Evolutionary conservation across 306 rosid species (phyloP), one percentile per base, ranked within the genome.

Genomic region (Quercus mongolica): DNA sequence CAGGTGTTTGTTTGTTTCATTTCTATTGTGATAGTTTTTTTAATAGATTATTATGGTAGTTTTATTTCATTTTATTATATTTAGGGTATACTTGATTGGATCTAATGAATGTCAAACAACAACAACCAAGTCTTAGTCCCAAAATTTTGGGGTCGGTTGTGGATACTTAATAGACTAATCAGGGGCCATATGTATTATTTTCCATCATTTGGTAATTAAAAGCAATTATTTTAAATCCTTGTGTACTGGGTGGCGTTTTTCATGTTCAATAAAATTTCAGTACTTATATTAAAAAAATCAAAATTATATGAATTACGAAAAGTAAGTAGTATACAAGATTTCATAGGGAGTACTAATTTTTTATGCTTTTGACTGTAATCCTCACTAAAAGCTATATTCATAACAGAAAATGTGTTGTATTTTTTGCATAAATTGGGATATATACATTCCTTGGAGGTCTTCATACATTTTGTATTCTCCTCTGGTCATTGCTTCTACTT

Each of bases 1-100:
- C 80, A 81, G 80, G 84, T 76, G 54, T 23, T 26, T 20, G 2
- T 63, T 23, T n/a, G 13, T 26, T 65, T 7, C 10, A 49, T 58
- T 59, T 20, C 8, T 23, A 38, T 21, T 63, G 51, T 62, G 51
- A 73, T 49, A 49, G 2, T 10, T 33, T 0, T 56, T 41, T 41
- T 41, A 41, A 41, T 41, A 41, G 46, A 41, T 14, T 23, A 38
- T 38, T 71, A 61, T 62, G 51, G 55, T 49, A 49, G 2, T 10
- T 33, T 0, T 56, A 19, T 14, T 15, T 62, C 62, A 30, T 30
- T 49, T 12, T n/a, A 59, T 12, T 28, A 18, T 51, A 14, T 44
- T 18, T 76, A 19, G 35, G 12, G 26, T 23, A 59, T 23, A 21
- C 13, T 59, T 26, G 26, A 57, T 59, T 59, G 31, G 65, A 23